Base-by-base conservation (phyloP, 345 rosid genomes). In the Salix dunnii region DNA sequence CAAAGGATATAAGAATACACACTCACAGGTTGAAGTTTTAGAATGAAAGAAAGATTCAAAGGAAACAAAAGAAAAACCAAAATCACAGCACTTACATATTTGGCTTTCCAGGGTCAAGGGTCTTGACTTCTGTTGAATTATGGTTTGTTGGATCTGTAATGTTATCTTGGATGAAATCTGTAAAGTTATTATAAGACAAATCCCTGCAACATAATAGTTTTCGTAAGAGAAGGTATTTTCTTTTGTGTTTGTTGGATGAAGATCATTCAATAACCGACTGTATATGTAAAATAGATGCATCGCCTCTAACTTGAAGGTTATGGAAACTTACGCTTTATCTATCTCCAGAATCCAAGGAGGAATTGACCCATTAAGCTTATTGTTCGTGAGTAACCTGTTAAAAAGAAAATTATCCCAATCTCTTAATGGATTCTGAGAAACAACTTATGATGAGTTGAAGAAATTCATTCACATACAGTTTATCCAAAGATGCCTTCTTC, bases 361-460 rank as follows among this genome's bases (percentile, higher is more conserved):
- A 33, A 79, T 33, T 35, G 16, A 18, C 53, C 78, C 78, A 4
- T 1, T 71, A 18, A 79, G 75, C 78, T 2, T 69, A 74, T 74
- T 79, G 63, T 66, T 18, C 35, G 82, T 61, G 38, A 74, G 75
- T 49, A 23, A 3, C 67, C 82, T 79, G 31, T 25, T 20, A 5
- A 70, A 27, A 70, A 70, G 11, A 12, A 40, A 9, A 40, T 40
- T 40, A 40, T 40, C 2, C 2, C 12, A 11, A 40, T 11, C 2
- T 40, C 2, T 40, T 40, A 40, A 40, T 40, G 13, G n/a, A 67
- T 2, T 40, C 10, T 2, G 8, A 63, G 25, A 20, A 5, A 12
- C 6, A 3, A 0, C 11, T 53, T 4, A 25, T 2, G 48, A n/a
- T 20, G 5, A 27, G 43, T 9, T 40, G 43, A 40, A 40, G 43